phyloP scores from a whole-genome alignment of 1,139 yeast species.

The Sugiyamaella grinbergsii region DNA sequence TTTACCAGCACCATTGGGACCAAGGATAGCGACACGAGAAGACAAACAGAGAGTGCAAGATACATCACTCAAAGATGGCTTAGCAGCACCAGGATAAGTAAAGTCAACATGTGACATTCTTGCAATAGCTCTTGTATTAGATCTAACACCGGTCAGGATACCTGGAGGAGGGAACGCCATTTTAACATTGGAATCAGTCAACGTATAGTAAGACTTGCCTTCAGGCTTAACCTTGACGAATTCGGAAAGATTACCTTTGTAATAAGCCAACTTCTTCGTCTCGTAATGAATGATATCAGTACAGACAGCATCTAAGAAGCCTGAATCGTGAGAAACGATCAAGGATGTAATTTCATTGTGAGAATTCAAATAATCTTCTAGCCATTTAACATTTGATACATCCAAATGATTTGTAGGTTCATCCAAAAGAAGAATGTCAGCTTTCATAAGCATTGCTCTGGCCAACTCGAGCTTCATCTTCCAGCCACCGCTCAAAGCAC shows the following conservation, averaged over 20 bases:
- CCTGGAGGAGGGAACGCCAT: conserved; percentile 99
- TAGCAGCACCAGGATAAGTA: conserved; percentile 83
- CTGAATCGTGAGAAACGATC: conserved; percentile 97
- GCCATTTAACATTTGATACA: conserved; percentile 91
- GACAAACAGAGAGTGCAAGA: conserved; percentile 88
- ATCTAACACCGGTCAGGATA: conserved; percentile 91
- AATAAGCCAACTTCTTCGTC: conserved; percentile 89
- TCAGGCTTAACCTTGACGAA: conserved; percentile 93
- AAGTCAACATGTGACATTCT: conserved; percentile 84
- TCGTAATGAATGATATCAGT: conserved; percentile 97
- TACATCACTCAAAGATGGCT: conserved; percentile 77
- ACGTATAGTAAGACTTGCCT: conserved; percentile 94
- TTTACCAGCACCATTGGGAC: conserved; percentile 99
- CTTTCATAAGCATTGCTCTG: conserved; percentile 97
- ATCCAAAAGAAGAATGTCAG: conserved; percentile 89
- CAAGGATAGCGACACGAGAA: conserved; percentile 93
- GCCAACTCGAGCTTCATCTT: conserved; percentile 98
- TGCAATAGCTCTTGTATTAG: conserved; percentile 93
- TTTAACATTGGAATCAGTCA: conserved; percentile 88
- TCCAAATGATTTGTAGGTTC: conserved; percentile 99
- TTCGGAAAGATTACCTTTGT: conserved; percentile 92
- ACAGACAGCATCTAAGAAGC: conserved; percentile 93
- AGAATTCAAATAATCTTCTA: conserved; percentile 77
- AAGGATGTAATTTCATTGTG: conserved; percentile 81
- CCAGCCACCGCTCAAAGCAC: conserved; percentile 98